A percentile compares a stretch with the other conserved stretches of the same genome.
Conservation (phyloP, 2,329 filamentous ascomycete genomes). For the Alternaria consortialis region DNA sequence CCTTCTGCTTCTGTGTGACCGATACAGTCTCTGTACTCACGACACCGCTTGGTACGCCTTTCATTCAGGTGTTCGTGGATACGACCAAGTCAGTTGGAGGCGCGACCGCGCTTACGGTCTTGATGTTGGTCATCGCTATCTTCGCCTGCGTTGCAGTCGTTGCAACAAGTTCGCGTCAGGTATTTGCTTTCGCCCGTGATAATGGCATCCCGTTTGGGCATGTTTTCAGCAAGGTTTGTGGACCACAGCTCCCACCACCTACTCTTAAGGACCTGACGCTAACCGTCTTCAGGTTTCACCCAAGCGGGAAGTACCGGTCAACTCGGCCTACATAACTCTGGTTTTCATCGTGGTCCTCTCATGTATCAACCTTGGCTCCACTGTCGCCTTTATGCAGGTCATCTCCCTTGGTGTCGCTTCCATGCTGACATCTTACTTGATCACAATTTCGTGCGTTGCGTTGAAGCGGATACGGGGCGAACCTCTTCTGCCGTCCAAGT, state of each 20-base stretch:
- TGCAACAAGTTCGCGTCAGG: slow-evolving; percentile 36
- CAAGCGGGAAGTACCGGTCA: slow-evolving; percentile 33
- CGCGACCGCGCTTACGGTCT: slow-evolving; percentile 28
- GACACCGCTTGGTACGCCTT: slow-evolving; percentile 28
- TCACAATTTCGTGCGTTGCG: slow-evolving; percentile 58
- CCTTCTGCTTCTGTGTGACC: slow-evolving; percentile 24
- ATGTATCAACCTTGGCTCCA: slow-evolving; percentile 42
- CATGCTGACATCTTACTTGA: slow-evolving; percentile 32
- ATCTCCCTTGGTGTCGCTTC: slow-evolving; percentile 23
- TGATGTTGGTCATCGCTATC: slow-evolving; percentile 33
- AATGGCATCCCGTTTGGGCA: slow-evolving; percentile 42
- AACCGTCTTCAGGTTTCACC: slow-evolving; percentile 24
- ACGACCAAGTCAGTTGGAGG: slow-evolving; percentile 29
- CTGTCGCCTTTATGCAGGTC: slow-evolving; percentile 32
- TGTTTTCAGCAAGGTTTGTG: slow-evolving; percentile 35
- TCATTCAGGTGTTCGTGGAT: slow-evolving; percentile 38
- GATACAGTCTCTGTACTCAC: slow-evolving; percentile 20
- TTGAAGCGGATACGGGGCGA: slow-evolving; percentile 56
- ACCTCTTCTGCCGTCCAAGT: slow-evolving; percentile 55
- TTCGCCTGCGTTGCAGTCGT: slow-evolving; percentile 32
- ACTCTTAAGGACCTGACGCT: slow-evolving; percentile 11
- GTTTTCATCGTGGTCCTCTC: slow-evolving; percentile 32
- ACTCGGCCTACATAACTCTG: slow-evolving; percentile 32
- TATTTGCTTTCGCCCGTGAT: slow-evolving; percentile 44
- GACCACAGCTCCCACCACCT: slow-evolving; percentile 46